Percentiles rank a stretch among this genome's conserved stretches.
phyloP scores from a whole-genome alignment of 331 rosid genomes.

The Prunus yedoensis region DNA sequence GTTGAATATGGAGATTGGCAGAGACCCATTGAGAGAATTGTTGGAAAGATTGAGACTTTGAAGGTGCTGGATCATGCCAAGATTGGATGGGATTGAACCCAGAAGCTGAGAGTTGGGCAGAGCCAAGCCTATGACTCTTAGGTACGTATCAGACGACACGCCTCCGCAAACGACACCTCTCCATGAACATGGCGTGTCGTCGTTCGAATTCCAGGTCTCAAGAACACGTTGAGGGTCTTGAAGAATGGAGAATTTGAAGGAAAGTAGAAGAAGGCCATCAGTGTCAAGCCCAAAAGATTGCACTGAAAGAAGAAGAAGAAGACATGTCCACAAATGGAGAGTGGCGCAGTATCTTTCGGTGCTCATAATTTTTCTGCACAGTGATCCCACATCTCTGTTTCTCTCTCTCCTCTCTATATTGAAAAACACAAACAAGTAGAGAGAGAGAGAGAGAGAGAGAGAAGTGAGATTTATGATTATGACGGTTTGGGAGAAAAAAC shows the following conservation, averaged over 20 bases:
- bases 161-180: conserved; percentile 60
- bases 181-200: conserved; percentile 78
- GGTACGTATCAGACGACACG: background rate
- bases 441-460: background rate
- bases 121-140: conserved; percentile 47
- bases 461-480: conserved; percentile 39
- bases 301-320: conserved; percentile 23
- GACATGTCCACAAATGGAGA: conserved; percentile 33
- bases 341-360: background rate
- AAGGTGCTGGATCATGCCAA: conserved; percentile 63
- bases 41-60: conserved; percentile 70
- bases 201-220: conserved; percentile 51
- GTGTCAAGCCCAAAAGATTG: conserved; percentile 38
- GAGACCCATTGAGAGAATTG: conserved; percentile 80
- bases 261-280: conserved; percentile 66
- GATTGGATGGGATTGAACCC: conserved; percentile 64
- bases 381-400: conserved; percentile 41
- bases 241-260: conserved; percentile 57
- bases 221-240: conserved; percentile 54
- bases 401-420: background rate
- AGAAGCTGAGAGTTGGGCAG: conserved; percentile 65
- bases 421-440: conserved; percentile 17
- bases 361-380: conserved; percentile 40
- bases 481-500: background rate
- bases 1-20: conserved; percentile 56